Percentiles rank a stretch among this genome's conserved stretches.
Evolutionary conservation across 176 grass and related monocot species (phyloP).

Genomic region (Themeda triandra): DNA sequence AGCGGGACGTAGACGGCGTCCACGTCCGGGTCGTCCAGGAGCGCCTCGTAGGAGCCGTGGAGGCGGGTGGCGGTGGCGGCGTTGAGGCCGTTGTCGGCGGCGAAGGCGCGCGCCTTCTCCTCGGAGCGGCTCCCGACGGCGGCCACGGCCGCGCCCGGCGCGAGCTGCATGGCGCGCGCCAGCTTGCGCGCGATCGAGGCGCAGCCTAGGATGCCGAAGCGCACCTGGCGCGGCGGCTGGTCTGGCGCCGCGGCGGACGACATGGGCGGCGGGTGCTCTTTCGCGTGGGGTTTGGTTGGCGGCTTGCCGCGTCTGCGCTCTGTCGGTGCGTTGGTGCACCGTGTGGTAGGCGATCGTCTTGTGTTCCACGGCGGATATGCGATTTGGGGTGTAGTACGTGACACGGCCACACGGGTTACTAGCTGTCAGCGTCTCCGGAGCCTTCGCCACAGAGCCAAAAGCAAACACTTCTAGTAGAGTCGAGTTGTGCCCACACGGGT

Average conservation of each 20-base stretch:
- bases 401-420: no score
- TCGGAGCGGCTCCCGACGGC: conserved; percentile 58
- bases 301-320: background rate
- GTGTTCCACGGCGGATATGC: no score
- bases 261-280: background rate
- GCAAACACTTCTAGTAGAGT: no score
- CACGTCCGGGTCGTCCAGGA: conserved; percentile 64
- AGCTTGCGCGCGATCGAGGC: conserved; percentile 77
- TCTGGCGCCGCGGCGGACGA: conserved; percentile 6
- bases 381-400: no score
- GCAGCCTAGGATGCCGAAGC: conserved; percentile 81
- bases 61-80: conserved; percentile 2
- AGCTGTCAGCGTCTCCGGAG: no score
- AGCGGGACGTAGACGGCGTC: conserved; percentile 77
- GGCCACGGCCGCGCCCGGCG: conserved; percentile 24
- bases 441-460: no score
- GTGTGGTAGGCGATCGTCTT: no score
- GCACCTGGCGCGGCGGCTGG: conserved; percentile 27
- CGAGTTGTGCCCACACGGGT: no score
- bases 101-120: conserved; percentile 63
- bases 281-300: background rate
- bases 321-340: no score
- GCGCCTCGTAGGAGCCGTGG: conserved; percentile 63
- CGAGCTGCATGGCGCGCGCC: conserved; percentile 55
- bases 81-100: conserved; percentile 52